Base-by-base conservation (phyloP, 129 eudicot genomes). In the Sambucus nigra region DNA sequence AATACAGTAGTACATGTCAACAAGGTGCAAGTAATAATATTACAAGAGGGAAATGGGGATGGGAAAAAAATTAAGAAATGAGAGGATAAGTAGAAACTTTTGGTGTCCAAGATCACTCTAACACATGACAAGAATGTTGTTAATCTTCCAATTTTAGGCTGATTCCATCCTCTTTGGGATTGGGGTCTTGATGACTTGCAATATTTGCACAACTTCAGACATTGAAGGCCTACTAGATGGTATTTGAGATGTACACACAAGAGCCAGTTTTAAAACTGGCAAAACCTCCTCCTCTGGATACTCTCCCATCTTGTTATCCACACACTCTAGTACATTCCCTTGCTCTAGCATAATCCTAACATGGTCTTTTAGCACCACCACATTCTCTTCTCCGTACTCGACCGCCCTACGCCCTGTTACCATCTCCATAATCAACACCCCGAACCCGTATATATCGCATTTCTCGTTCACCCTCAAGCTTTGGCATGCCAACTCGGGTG, bases 181-280 rank as follows among this genome's bases (percentile, higher is more conserved):
- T 2, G 96, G 91, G 25, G 96, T 76, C 72, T 77, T 82, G 72
- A 92, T 92, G 8, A 92, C 99, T 70, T 92, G 82, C 69, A 92
- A 61, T 47, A 92, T 86, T 70, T 92, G 99, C 31, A 92, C 96
- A 21, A 92, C 92, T 49, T 92, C 99, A 0, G 91, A 74, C 99
- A 92, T 92, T 8, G 99, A 82, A 38, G 96, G 96, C 61, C 99
- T 77, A 38, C 95, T 87, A 8, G 99, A 92, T 53, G 99, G 99
- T 60, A 92, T 78, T 70, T 86, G 99, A 19, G 94, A 86, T 48
- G 99, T 86, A 66, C 99, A 92, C 0, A 92, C 99, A 51, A 92
- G 66, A 4, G 96, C 99, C 64, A 92, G 55, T 69, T 92, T 92
- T 1, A 92, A 53, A 15, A 92, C 82, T 6, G 99, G 99, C 80